Base-by-base conservation (phyloP, 805 yeast genomes). In the Limtongia smithiae region DNA sequence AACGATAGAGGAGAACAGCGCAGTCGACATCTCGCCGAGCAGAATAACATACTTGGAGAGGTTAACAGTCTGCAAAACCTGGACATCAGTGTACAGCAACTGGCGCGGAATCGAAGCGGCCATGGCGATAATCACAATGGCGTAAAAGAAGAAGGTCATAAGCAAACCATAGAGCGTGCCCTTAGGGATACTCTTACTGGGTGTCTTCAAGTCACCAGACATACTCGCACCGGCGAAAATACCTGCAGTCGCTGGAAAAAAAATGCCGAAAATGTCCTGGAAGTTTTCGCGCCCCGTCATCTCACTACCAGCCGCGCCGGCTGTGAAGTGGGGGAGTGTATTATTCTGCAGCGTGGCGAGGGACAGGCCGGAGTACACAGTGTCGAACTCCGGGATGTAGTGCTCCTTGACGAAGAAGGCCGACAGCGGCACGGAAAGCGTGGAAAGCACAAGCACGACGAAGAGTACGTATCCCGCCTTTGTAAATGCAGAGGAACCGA, bases 241-340 rank as follows among this genome's bases (percentile, higher is more conserved):
- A 50, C 99, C 99, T 5, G 97, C 96, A 0, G 98, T 91, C 1
- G 98, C 96, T 9, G 98, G 97, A 71, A 93, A 93, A 65, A 93
- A 88, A 38, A 93, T 86, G 2, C 97, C 97, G 76, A 93, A 93
- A 56, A 94, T 68, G 64, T 85, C 84, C 46, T 82, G 79, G 62
- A 91, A 88, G 1, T 82, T 87, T 65, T 91, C 97, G 14, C 75
- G 79, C 0, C 70, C 68, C 7, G 65, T 57, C 22, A 75, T 56
- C 3, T 95, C 86, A 15, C 60, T 50, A 0, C 97, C 98, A 3
- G 96, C 97, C 2, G 97, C 97, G 20, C 93, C 93, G 33, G 77
- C 73, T 0, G 97, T 89, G 65, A 88, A 88, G 44, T 78, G 75
- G 0, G 97, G 97, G 59, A 77, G 71, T 43, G 91, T 60, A 62